Evolutionary conservation across 75 land plant genomes (phyloP), one percentile per base, ranked within the genome.

Genomic region (Gnetum montanum): DNA sequence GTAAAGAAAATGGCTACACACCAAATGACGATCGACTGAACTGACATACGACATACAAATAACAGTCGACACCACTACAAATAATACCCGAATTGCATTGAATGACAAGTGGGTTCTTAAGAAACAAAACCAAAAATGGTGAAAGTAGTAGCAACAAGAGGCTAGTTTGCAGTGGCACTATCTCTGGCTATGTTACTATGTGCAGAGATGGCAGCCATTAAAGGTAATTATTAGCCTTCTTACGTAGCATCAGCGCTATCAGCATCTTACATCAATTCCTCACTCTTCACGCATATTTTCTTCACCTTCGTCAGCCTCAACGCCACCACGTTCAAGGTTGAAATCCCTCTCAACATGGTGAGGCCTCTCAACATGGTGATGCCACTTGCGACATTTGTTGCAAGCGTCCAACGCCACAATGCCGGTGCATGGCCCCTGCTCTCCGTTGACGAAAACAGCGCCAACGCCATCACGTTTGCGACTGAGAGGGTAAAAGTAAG

Each of bases 401-500:
- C 70, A 7, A 31, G 62, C 3, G 59, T 83, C 12, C 68, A 37
- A 12, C 5, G 16, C 12, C 62, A 40, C 26, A 72, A 57, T 23
- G 80, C 85, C 0, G 20, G 70, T 2, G 68, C 68, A 3, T 70
- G 61, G 37, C 51, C 86, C 18, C 72, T 86, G 11, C 58, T 78
- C 59, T 86, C 90, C 59, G 76, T 86, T 23, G 85, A 82, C 2
- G 82, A 82, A 16, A 76, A 70, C 7, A 54, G 31, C 26, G 20
- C 43, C 36, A 31, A 28, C 6, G 43, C 59, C 0, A 20, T 31
- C 6, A 43, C 58, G 56, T 74, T 77, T 66, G 37, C 74, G 26
- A 38, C 28, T 19, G 75, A 81, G 67, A 79, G 66, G 13, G 63
- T 60, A 43, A 24, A n/a, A n/a, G n/a, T n/a, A n/a, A n/a, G n/a